Base-by-base conservation (phyloP, 805 yeast species). In the Lachancea thermotolerans region DNA sequence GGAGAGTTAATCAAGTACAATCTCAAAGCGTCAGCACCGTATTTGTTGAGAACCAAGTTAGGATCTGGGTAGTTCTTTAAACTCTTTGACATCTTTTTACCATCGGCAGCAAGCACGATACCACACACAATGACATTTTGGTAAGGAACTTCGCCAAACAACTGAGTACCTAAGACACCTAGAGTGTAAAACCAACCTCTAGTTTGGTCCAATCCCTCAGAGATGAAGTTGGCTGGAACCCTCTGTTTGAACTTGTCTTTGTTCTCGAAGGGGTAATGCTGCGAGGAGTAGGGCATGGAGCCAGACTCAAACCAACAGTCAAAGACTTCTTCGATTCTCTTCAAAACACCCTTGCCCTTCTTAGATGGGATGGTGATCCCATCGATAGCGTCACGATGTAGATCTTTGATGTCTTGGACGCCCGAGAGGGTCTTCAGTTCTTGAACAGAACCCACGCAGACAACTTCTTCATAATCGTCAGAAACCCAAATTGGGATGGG, bases 221-320 rank as follows among this genome's bases (percentile, higher is more conserved):
- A 84, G 59, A 93, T 93, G 70, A 93, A 93, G 68, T 93, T 91
- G 37, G 96, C 99, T 39, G 99, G 99, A 82, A 87, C 95, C 39
- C 85, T 77, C 46, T 76, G 65, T 32, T 71, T 61, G 71, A 91
- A 91, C 39, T 66, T 66, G 12, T 86, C 89, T 64, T 79, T 69
- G 62, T 79, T 78, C 70, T 91, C 96, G 66, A 93, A 93, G 54
- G 99, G 99, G 65, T 90, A 93, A 68, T 93, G 99, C 65, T 85
- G 82, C 34, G 95, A 85, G 44, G 97, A 98, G 58, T 84, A 93
- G 51, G 99, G 99, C 99, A 93, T 93, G 42, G 96, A 83, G 55
- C 99, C 99, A 15, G 96, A 88, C 74, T 93, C 99, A 63, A 93
- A 93, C 99, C 99, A 93, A 74, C 99, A 93, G 72, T 93, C 99